Base-by-base conservation (phyloP, 2,329 filamentous ascomycete genomes). In the Grosmannia huntii region DNA sequence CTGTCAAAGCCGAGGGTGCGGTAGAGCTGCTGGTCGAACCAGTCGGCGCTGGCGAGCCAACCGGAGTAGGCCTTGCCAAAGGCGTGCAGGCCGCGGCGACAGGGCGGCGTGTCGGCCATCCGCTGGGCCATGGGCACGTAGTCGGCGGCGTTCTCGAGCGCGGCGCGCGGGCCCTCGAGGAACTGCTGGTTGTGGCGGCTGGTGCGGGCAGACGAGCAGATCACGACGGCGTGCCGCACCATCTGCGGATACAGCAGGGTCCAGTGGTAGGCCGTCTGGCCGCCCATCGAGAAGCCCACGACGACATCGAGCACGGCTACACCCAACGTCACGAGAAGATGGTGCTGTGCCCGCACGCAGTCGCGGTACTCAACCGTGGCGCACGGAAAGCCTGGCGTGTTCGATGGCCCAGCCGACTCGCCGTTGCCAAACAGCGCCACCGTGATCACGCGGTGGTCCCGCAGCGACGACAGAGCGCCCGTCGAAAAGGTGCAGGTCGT, bases 41-140 rank as follows among this genome's bases (percentile, higher is more conserved):
- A 92, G 0, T 86, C 78, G 65, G 91, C 87, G 56, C 83, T 87
- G 65, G 92, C 87, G 0, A 89, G 88, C 87, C 83, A 94, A 0
- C 87, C 88, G 1, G 88, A 87, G 69, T 94, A 94, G 0, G 84
- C 87, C 51, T 86, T 77, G 0, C 80, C 86, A 59, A 92, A 80
- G 0, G 88, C 87, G 65, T 85, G 90, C 48, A 92, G 66, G 59
- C 76, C 67, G 65, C 64, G 72, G 65, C 4, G 66, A 19, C 51
- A 61, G 5, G 57, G 61, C 53, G 65, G 56, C 23, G 56, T 61
- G 16, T 61, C 67, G 23, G 65, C 64, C 0, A 72, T 72, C 66
- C 87, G 75, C 67, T 88, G 76, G 3, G 49, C 9, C 4, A 49
- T 31, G 4, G 56, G 57, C 1, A 60, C 55, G 28, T 73, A 78